Conservation (phyloP, 768 basidiomycete species). For the Termitomyces bulborhizus region DNA sequence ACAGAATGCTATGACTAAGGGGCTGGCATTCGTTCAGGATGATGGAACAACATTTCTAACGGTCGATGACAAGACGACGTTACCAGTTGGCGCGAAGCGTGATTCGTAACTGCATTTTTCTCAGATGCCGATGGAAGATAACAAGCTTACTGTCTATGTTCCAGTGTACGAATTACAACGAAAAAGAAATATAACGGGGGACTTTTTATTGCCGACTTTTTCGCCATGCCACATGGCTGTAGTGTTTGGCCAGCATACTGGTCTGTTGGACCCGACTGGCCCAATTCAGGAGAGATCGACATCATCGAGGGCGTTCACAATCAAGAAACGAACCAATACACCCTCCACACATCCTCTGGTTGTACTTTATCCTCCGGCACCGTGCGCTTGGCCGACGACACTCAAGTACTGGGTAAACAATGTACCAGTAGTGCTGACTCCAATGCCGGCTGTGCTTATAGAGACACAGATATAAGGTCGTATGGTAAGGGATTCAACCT, state of each 20-base stretch:
- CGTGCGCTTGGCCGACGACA: constrained; percentile 13
- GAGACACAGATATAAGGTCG: constrained; percentile 29
- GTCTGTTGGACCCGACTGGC: constrained; percentile 48
- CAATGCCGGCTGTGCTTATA: constrained; percentile 47
- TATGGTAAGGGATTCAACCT: constrained; percentile 43
- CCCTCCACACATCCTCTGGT: constrained; percentile 52
- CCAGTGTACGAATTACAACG: constrained; percentile 64
- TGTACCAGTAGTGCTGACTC: constrained; percentile 34
- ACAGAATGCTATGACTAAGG: constrained; percentile 40
- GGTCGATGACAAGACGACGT: constrained; percentile 49
- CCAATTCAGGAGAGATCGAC: constrained; percentile 58
- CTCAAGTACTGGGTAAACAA: constrained; percentile 16
- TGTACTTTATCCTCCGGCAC: constrained; percentile 28
- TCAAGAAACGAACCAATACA: constrained; percentile 52
- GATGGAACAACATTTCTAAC: constrained; percentile 54
- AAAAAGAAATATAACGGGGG: constrained; percentile 59
- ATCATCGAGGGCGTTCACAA: constrained; percentile 69
- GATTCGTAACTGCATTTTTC: constrained; percentile 35
- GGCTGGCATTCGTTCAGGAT: constrained; percentile 56
- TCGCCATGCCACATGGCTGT: constrained; percentile 67
- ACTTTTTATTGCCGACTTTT: constrained; percentile 71
- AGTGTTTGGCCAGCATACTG: constrained; percentile 56
- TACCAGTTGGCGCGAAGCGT: constrained; percentile 48
- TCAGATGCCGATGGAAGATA: background rate
- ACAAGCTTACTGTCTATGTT: constrained; percentile 32